Base-by-base conservation (phyloP, 2,329 filamentous ascomycete genomes). In the Rhynchosporium secalis region DNA sequence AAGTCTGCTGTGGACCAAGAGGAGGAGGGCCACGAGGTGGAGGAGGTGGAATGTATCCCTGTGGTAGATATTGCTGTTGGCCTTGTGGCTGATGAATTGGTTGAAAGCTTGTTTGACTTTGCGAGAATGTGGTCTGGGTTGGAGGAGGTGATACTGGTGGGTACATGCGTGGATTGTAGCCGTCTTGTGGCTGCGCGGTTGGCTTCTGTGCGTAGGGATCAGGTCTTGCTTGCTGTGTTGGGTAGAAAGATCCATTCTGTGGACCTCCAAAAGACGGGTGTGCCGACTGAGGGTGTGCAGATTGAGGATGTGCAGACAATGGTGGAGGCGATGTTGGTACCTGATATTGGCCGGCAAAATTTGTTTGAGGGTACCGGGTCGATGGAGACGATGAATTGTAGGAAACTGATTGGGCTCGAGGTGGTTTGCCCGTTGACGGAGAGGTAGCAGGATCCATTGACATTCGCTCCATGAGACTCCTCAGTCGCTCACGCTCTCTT, bases 381-480 rank as follows among this genome's bases (percentile, higher is more conserved):
- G 72, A 70, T 75, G 64, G 76, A 65, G 65, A 75, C 68, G 48
- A 69, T 66, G 68, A 77, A 75, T 65, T 64, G 76, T 74, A 60
- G 71, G 72, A 71, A 71, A 66, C 40, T 9, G 72, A 72, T 49
- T 72, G 67, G 15, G 66, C 51, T 43, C 69, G 67, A 46, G 71
- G 59, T 45, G 81, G 76, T 52, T 78, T 77, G 61, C 74, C 54
- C 45, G 70, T 65, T 45, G 77, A 76, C 2, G 81, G 74, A 61
- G 78, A 76, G 13, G 75, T 73, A 26, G 74, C 76, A 52, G 83
- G 79, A n/a, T 94, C 91, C 78, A 97, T 89, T 1, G 92, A 93
- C 86, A 98, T 94, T 59, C 93, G 86, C 72, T 97, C 93, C 95
- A 99, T 98, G 46, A 99, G 80, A 47, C 90, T 90, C 62, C 91